Evolutionary conservation across 2,329 filamentous ascomycete genomes (phyloP), one percentile per base, ranked within the genome.

Genomic region (Xylaria multiplex): DNA sequence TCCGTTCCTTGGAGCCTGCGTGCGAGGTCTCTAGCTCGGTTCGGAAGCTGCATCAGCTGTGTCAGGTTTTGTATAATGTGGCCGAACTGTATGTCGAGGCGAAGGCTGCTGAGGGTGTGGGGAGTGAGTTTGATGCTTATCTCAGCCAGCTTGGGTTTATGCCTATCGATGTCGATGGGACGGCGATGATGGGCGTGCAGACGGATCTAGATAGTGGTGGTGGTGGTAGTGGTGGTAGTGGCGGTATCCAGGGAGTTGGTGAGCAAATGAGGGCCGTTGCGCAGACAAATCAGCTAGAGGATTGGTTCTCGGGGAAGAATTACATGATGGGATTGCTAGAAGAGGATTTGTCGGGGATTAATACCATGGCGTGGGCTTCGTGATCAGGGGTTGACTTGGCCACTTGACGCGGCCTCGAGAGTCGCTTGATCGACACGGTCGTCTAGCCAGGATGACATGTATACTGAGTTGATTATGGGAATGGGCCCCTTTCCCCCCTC

Each of bases 81-180:
- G 87, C 87, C 0, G 80, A 82, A 42, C 79, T 88, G 4, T 90
- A 89, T 68, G 79, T 89, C 16, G 84, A 88, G 71, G 84, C 85
- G 2, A 86, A 85, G 66, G 74, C 79, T 78, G 69, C 80, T 32
- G 69, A 70, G 61, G 73, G 70, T 8, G 65, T 54, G 11, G 70
- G 75, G 0, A 73, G 71, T 58, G 76, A 78, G 72, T 78, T 78
- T 49, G 74, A 78, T 45, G 70, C 76, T 61, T 78, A 77, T 57
- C 70, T 78, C 8, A 74, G 68, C 55, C 76, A 78, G 69, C 64
- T 78, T 3, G 76, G 76, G 0, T 75, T 78, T 66, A 77, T 78
- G 74, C 76, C 76, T 11, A 63, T 72, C 16, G 74, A 60, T 45
- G 53, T 55, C 13, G 58, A 66, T 11, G 42, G 37, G 2, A 45